Percentiles rank a stretch among this genome's conserved stretches.
Evolutionary conservation across 2,329 filamentous ascomycete genomes (phyloP).

Genomic region (Phyllosticta citribraziliensis): DNA sequence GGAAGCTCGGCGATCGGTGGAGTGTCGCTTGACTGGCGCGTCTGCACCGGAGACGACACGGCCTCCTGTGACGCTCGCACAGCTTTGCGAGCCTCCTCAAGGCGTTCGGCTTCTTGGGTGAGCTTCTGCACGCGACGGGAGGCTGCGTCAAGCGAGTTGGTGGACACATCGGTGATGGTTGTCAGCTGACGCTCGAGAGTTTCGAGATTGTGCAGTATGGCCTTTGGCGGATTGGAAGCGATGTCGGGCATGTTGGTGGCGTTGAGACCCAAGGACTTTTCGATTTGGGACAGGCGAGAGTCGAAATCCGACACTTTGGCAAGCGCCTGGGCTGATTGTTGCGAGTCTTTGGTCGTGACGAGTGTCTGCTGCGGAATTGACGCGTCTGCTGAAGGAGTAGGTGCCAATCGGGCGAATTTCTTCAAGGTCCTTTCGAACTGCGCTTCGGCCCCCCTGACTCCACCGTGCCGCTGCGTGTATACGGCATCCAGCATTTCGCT

Average conservation of each 20-base stretch:
- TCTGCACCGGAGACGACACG: background rate
- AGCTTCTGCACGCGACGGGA: constrained; percentile 61
- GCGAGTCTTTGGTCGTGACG: constrained; percentile 8
- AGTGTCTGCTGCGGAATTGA: constrained; percentile 1
- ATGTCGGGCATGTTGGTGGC: constrained; percentile 56
- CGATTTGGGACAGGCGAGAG: constrained; percentile 64
- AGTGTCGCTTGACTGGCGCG: constrained; percentile 5
- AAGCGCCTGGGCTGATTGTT: constrained; percentile 49
- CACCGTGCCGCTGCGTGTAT: constrained; percentile 39
- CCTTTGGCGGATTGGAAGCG: constrained; percentile 43
- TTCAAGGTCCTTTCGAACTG: constrained; percentile 25
- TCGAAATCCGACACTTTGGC: constrained; percentile 84
- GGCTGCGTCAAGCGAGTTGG: constrained; percentile 62
- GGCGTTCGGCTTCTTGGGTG: constrained; percentile 60
- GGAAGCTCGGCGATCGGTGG: constrained; percentile 20
- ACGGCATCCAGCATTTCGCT: constrained; percentile 59
- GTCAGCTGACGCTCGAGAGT: constrained; percentile 71
- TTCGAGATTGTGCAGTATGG: constrained; percentile 74
- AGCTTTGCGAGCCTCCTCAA: constrained; percentile 45
- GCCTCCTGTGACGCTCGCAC: constrained; percentile 10
- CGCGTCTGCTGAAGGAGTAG: background rate
- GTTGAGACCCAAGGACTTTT: constrained; percentile 71
- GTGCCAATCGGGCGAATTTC: constrained; percentile 20
- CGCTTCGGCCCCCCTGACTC: constrained; percentile 25
- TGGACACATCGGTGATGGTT: constrained; percentile 62